Conservation (phyloP, 192 early-diverging fungal species). For the Linnemannia elongata region DNA sequence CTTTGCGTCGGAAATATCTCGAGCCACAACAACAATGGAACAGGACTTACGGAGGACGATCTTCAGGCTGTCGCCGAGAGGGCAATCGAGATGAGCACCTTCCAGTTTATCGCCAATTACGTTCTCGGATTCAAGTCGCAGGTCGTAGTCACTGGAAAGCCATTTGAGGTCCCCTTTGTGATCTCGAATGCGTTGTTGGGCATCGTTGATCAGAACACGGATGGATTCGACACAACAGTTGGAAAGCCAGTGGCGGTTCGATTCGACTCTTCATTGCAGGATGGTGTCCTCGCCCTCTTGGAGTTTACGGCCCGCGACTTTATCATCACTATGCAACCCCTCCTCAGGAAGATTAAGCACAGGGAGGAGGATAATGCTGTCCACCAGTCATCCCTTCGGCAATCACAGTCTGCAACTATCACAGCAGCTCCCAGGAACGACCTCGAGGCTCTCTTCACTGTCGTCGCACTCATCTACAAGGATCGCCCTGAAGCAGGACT, state of each 20-base stretch:
- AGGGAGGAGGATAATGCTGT: conserved; percentile 72
- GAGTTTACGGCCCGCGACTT: conserved; percentile 66
- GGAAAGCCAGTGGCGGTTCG: conserved; percentile 45
- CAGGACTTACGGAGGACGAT: conserved; percentile 47
- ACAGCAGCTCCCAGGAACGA: conserved; percentile 43
- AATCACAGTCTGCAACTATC: conserved; percentile 34
- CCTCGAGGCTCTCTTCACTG: conserved; percentile 78
- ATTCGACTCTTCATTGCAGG: conserved; percentile 45
- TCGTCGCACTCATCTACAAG: conserved; percentile 81
- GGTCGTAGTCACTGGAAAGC: conserved; percentile 29
- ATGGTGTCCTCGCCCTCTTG: conserved; percentile 66
- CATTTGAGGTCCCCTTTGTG: conserved; percentile 33
- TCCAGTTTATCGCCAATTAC: conserved; percentile 76
- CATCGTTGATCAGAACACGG: conserved; percentile 48
- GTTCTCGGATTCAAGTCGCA: conserved; percentile 65
- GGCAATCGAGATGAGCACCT: conserved; percentile 66
- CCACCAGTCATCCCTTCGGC: conserved; percentile 32
- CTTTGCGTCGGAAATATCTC: conserved; percentile 66
- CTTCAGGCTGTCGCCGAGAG: conserved; percentile 66
- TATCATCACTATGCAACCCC: conserved; percentile 68
- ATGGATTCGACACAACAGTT: conserved; percentile 53
- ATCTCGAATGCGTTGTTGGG: conserved; percentile 38
- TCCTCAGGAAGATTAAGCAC: conserved; percentile 73
- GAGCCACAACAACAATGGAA: conserved; percentile 44
- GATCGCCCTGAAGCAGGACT: conserved; percentile 82